Base-by-base conservation (phyloP, 2,329 filamentous ascomycete species). In the Fusarium xyrophilum region DNA sequence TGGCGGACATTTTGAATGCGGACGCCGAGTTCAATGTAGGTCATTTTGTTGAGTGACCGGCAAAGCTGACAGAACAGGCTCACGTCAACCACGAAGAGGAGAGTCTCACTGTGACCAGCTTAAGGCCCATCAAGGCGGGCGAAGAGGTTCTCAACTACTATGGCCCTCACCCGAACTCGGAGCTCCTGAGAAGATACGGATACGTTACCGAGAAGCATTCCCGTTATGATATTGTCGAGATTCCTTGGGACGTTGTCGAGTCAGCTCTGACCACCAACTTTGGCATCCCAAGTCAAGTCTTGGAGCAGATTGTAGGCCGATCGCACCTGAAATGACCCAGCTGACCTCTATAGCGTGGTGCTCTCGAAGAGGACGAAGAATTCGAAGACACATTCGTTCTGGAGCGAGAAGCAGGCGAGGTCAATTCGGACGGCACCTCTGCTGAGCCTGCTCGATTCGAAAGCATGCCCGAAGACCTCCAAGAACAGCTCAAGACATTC, bases 81-180 rank as follows among this genome's bases (percentile, higher is more conserved):
- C 83, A 87, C 59, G 83, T 86, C 47, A 85, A 86, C 69, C 85
- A 87, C 57, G 82, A 79, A 39, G 82, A 85, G 35, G 78, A 83
- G 15, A 79, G 78, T 14, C 82, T 97, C 12, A 88, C 89, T 5
- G 95, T 96, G 77, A 91, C 89, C 27, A 84, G 91, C 1, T 82
- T 94, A 61, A 87, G 89, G 43, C 80, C 86, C 2, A 93, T 97
- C 73, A 80, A 79, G 27, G 85, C 86, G 1, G 91, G 91, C 9
- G 87, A 93, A 58, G 91, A 97, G 77, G 87, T 97, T 21, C 87
- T 94, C 75, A 97, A 97, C 76, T 94, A 97, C 79, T 97, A 97
- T 70, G 94, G 94, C 0, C 89, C 93, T 9, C 86, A 96, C 6
- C 91, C 93, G 13, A 91, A 92, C 62, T 91, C 91, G 2, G 93